Evolutionary conservation across 345 rosid species (phyloP).

Genomic region (Brassica juncea): DNA sequence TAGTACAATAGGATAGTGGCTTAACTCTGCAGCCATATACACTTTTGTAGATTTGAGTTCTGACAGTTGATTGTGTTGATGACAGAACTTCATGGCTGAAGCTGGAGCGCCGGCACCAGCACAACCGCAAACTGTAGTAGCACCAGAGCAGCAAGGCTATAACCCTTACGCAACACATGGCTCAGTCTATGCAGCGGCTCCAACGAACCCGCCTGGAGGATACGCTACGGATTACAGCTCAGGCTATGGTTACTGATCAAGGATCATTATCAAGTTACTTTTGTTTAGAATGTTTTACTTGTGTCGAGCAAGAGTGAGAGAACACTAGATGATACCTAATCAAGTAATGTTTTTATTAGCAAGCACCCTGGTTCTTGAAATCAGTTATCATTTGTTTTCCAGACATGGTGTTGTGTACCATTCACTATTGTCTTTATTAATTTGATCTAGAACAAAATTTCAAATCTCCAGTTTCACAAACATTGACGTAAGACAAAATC

Average conservation of each 20-base stretch:
- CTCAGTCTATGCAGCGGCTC: conserved; percentile 77
- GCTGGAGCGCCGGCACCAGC: conserved; percentile 68
- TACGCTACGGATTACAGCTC: conserved; percentile 73
- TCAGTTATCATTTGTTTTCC: not conserved
- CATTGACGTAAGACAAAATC: conserved; percentile 9
- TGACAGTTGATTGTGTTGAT: conserved; percentile 7
- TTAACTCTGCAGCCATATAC: not conserved
- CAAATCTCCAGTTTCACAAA: not conserved
- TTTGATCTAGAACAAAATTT: not conserved
- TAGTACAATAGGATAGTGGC: not conserved
- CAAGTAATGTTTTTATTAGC: conserved; percentile 33
- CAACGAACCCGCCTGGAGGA: conserved; percentile 78
- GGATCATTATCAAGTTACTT: not conserved
- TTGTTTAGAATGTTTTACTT: conserved; percentile 27
- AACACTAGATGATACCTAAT: conserved; percentile 35
- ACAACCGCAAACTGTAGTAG: conserved; percentile 54
- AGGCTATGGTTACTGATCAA: conserved; percentile 65
- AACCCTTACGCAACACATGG: conserved; percentile 82
- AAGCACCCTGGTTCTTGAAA: conserved; percentile 3
- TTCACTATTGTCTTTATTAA: conserved; percentile 9
- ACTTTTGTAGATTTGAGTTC: not conserved
- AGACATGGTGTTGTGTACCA: not conserved
- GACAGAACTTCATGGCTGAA: conserved; percentile 98
- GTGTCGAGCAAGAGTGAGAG: conserved; percentile 24
- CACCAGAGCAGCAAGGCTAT: conserved; percentile 75